A percentile compares a stretch with the other conserved stretches of the same genome.
These are phyloP conservation scores for Chytriomyces sp. DNA, from an alignment of 192 early-diverging fungal species.

Conservation along the genomic window DNA sequence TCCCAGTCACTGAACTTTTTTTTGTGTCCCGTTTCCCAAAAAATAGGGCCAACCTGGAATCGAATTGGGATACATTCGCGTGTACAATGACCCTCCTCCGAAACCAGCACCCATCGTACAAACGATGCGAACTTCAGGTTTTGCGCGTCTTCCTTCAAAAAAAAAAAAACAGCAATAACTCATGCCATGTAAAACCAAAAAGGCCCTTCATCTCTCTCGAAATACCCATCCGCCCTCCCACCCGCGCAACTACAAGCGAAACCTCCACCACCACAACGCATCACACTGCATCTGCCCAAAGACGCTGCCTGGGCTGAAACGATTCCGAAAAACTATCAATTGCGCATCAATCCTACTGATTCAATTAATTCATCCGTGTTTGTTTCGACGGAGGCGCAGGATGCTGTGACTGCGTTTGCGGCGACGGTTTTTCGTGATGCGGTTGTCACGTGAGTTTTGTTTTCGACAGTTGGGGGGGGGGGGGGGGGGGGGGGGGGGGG, in stretches of 20 bases:
- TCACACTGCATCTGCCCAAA: slow-evolving; percentile 37
- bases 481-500: no score
- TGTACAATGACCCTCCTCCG: slow-evolving; percentile 58
- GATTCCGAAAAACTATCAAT: slow-evolving; percentile 83
- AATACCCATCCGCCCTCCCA: not conserved
- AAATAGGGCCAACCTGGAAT: slow-evolving; percentile 50
- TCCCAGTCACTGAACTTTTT: no score
- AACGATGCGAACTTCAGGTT: not conserved
- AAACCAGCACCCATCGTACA: not conserved
- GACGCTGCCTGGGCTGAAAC: slow-evolving; percentile 64
- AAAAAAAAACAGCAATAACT: no score
- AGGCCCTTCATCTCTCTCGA: no score
- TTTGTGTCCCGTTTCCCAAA: no score
- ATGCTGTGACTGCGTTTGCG: slow-evolving; percentile 35
- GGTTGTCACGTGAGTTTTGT: slow-evolving; percentile 22
- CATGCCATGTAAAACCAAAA: no score
- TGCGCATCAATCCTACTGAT: slow-evolving; percentile 71
- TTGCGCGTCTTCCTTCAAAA: not conserved
- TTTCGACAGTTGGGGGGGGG: no score
- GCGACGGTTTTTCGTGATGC: slow-evolving; percentile 54
- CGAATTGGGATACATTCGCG: slow-evolving; percentile 79
- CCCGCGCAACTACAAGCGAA: not conserved
- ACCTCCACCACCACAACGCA: slow-evolving; percentile 21
- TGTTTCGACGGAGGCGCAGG: slow-evolving; percentile 62
- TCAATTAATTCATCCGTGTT: slow-evolving; percentile 83